Evolutionary conservation across 2,329 filamentous ascomycete genomes (phyloP).

Genomic region (Monilinia vaccinii-corymbosi): DNA sequence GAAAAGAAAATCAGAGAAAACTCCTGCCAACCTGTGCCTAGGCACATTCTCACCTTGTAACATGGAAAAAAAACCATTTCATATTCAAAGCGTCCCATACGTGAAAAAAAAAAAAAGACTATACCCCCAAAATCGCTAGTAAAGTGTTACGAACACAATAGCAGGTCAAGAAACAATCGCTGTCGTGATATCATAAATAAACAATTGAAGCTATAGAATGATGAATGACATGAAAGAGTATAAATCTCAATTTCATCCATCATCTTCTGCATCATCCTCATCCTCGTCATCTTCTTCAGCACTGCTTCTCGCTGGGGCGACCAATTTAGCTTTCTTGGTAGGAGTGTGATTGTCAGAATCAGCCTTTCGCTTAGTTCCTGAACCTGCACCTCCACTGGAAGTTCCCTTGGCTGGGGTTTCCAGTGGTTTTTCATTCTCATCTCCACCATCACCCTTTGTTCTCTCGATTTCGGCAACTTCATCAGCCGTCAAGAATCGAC

Average conservation of each 20-base stretch:
- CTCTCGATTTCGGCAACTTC: constrained; percentile 87
- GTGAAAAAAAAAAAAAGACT: not conserved
- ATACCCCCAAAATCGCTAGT: constrained; percentile 14
- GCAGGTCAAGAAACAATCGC: constrained; percentile 18
- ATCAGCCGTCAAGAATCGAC: constrained; percentile 90
- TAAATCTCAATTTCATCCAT: constrained; percentile 15
- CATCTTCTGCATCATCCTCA: constrained; percentile 29
- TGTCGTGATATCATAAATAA: constrained; percentile 27
- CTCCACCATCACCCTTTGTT: constrained; percentile 36
- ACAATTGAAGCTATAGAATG: constrained; percentile 11
- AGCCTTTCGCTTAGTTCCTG: constrained; percentile 53
- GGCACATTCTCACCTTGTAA: constrained; percentile 4
- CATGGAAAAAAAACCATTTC: constrained; percentile 7
- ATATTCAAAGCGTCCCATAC: constrained; percentile 6
- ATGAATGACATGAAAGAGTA: not conserved
- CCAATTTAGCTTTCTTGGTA: constrained; percentile 44
- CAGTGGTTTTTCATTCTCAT: constrained; percentile 32
- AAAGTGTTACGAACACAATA: constrained; percentile 15
- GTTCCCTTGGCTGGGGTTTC: constrained; percentile 25
- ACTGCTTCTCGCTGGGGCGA: constrained; percentile 23
- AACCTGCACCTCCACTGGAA: constrained; percentile 25
- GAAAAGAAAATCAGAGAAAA: constrained; percentile 6
- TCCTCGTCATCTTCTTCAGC: constrained; percentile 29
- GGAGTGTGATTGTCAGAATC: constrained; percentile 39
- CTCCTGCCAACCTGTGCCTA: constrained; percentile 8